Evolutionary conservation across 139 green algal species (phyloP), one percentile per base, ranked within the genome.

Genomic region (Micromonas pusilla): DNA sequence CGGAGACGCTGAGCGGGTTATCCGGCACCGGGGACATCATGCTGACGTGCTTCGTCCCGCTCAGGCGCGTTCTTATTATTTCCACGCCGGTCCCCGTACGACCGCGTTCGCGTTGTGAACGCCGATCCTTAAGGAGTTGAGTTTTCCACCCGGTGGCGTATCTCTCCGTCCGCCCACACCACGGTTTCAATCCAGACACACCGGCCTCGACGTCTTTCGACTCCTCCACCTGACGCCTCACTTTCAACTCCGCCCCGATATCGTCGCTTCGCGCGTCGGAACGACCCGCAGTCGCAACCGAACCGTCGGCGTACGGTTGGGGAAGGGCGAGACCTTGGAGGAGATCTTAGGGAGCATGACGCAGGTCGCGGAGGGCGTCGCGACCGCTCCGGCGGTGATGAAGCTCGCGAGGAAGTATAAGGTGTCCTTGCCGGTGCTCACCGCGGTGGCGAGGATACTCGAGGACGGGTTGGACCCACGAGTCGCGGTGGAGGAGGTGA

Each of bases 11-110:
- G 34, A 86, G 84, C 19, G 95, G 95, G 0, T 72, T 97, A 38
- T 93, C 90, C 26, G 95, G 95, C 0, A 85, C 98, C 67, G 95
- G 95, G 0, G 95, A 99, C 86, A 98, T 99, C 84, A 98, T 98
- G 93, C 90, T 99, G 62, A 98, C 95, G 5, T 99, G 94, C 87
- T 99, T 98, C 74, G 95, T 96, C n/a, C n/a, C n/a, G n/a, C n/a
- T n/a, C n/a, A n/a, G n/a, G n/a, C n/a, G n/a, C n/a, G n/a, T n/a
- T n/a, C n/a, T n/a, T n/a, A n/a, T n/a, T n/a, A n/a, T n/a, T n/a
- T n/a, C n/a, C n/a, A n/a, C n/a, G n/a, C n/a, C n/a, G n/a, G n/a
- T n/a, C n/a, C n/a, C n/a, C n/a, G n/a, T n/a, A n/a, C n/a, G n/a
- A n/a, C n/a, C n/a, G n/a, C n/a, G n/a, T n/a, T n/a, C n/a, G n/a